Base-by-base conservation (phyloP, 495 filamentous ascomycete species). In the Penicillium nucicola region DNA sequence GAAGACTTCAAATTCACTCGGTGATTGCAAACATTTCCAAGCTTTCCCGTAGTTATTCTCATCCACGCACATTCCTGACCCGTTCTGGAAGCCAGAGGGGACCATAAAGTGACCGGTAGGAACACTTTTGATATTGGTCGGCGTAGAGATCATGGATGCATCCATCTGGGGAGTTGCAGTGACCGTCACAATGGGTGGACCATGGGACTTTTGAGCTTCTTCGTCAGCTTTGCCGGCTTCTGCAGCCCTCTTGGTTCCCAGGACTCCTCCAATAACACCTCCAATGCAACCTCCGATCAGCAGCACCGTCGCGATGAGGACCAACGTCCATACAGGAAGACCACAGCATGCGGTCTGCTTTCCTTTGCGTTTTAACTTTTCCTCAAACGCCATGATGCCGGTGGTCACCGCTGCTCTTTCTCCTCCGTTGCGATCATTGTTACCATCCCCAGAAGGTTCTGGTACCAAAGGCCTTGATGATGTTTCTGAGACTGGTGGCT, bases 321-420 rank as follows among this genome's bases (percentile, higher is more conserved):
- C 68, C 20, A 89, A 60, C 0, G 83, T 82, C 87, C 88, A 90
- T 34, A 85, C 74, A 0, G 86, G 87, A 12, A 89, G 58, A 18
- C 84, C 82, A 56, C 83, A 88, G 50, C 84, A 80, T 14, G 69
- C 64, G 58, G 77, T 71, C 66, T 78, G 67, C 68, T 80, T 70
- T 65, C 84, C 67, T 61, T 76, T 68, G 40, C 50, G 70, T 74
- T 82, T 82, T 66, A 87, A 46, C 58, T 79, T 72, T 71, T 85
- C 65, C 60, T 77, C 73, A 40, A 79, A 77, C 2, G 68, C 68
- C 67, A 72, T 70, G 31, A 75, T 62, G 17, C 72, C 69, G 4
- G 69, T 66, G 7, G 53, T 28, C 10, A 61, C 62, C 2, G 45
- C 46, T 20, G 23, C 34, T 19, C 53, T 23, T 20, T 50, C 41